Percentiles rank a stretch among this genome's conserved stretches.
phyloP scores from a whole-genome alignment of 2,329 filamentous ascomycete genomes.

The Colletotrichum orbiculare region DNA sequence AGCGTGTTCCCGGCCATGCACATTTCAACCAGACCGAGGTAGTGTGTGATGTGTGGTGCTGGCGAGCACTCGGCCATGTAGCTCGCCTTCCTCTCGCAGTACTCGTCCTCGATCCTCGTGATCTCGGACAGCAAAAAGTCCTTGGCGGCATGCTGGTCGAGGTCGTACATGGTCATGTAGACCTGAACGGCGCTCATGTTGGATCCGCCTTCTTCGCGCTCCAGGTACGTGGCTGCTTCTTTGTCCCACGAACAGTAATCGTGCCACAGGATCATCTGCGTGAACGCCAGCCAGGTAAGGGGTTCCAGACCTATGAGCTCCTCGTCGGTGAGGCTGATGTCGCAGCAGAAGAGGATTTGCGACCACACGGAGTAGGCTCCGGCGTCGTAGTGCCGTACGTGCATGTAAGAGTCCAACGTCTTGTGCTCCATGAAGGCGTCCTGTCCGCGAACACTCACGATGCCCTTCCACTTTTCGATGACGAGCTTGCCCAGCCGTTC shows the following conservation, averaged over 20 bases:
- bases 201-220: constrained; percentile 15
- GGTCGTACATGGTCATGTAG: constrained; percentile 7
- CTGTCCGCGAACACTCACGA: constrained; percentile 9
- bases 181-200: constrained; percentile 15
- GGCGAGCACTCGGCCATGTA: constrained; percentile 15
- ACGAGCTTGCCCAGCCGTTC: constrained; percentile 5
- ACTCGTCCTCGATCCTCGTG: constrained; percentile 11
- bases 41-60: constrained; percentile 15
- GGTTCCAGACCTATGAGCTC: constrained; percentile 12
- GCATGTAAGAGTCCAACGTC: constrained; percentile 11
- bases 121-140: constrained; percentile 18
- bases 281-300: constrained; percentile 9
- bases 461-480: constrained; percentile 14
- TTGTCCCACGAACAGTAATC: constrained; percentile 8
- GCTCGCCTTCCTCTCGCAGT: constrained; percentile 19
- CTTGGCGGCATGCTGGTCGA: constrained; percentile 20
- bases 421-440: constrained; percentile 12
- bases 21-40: constrained; percentile 18
- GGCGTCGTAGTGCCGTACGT: constrained; percentile 9
- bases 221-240: constrained; percentile 10
- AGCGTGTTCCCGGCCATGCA: constrained; percentile 24
- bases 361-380: constrained; percentile 11
- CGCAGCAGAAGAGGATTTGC: constrained; percentile 8
- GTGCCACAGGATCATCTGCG: constrained; percentile 11
- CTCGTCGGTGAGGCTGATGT: constrained; percentile 7